Evolutionary conservation across 2,329 filamentous ascomycete genomes (phyloP), one percentile per base, ranked within the genome.

Genomic region (Cordyceps fumosorosea): DNA sequence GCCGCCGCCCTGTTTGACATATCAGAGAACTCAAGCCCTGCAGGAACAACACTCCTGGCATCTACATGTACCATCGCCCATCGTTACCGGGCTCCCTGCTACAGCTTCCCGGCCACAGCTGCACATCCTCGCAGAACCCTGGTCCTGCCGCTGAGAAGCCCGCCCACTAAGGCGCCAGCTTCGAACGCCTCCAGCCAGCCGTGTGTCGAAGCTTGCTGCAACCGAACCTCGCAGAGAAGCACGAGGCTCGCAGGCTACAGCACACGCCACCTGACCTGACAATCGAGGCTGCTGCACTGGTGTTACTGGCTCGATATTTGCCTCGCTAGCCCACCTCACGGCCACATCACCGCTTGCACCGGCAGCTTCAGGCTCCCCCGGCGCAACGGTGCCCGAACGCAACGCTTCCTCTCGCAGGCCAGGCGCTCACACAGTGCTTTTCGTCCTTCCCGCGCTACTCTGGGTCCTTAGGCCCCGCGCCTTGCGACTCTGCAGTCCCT

Each of bases 371-470:
- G 45, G 22, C 47, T 24, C 40, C 18, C 32, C 24, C 24, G 24
- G 48, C 57, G 57, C 48, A 53, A 60, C 57, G 48, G 37, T 52
- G 32, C 57, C 57, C 50, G 48, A 60, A 51, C 22, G 14, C 8
- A 34, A 58, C 29, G 26, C 56, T 40, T 45, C n/a, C 16, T 29
- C 29, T 37, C 32, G 12, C 47, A 58, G 42, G 24, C 18, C 45
- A 58, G 29, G 32, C 32, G 22, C 45, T 22, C 45, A 12, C 45
- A 12, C 56, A 20, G 20, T 6, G 1, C 22, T n/a, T 58, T 8
- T 11, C 37, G 12, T 57, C 44, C 10, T 32, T 34, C 24, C 29
- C 24, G 32, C 44, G 42, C 54, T 48, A 37, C 54, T 37, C 20
- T 56, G 24, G 26, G 24, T 44, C 32, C 24, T 45, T 12, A 26